Base-by-base conservation (phyloP, 2,329 filamentous ascomycete genomes). In the Venturia nashicola region DNA sequence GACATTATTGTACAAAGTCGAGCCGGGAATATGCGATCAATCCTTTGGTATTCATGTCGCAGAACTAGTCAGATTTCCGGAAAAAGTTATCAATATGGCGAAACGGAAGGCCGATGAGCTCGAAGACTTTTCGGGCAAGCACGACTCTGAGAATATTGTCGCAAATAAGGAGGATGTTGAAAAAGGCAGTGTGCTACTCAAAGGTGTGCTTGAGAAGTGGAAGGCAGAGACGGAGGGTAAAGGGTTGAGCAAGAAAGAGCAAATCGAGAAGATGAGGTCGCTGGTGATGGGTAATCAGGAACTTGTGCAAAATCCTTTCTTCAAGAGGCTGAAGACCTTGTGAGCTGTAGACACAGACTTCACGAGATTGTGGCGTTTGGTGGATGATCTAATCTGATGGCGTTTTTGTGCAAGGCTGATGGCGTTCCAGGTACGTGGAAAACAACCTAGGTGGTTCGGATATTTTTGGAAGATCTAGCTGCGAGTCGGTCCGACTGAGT, bases 31-130 rank as follows among this genome's bases (percentile, higher is more conserved):
- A 69, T 97, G 91, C 72, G 94, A 99, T 75, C 94, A 99, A 77
- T 94, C 89, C 65, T 99, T 99, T 74, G 94, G 94, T 70, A 99
- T 99, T 70, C 94, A 99, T 76, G 95, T 99, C 16, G 94, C 94
- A 0, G 94, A 99, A 77, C 83, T 99, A 6, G 94, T 99, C 23
- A 86, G 92, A 55, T 99, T 99, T 78, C 94, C 94, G 0, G 87
- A 91, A 69, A 99, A 99, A 78, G 95, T 99, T 18, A 89, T 99
- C 66, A 91, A 91, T 67, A 99, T 99, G 95, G 94, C 94, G n/a
- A 96, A 96, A 78, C 85, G 94, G 69, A 99, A 99, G 79, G 94
- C 94, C 0, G 94, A 97, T 74, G 95, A 99, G 80, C 82, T 99
- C 43, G 94, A 99, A 74, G 94, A 99, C 74, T 99, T 99, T 70